Evolutionary conservation across 306 rosid genomes (phyloP), one percentile per base, ranked within the genome.

Genomic region (Heteromeles arbutifolia): DNA sequence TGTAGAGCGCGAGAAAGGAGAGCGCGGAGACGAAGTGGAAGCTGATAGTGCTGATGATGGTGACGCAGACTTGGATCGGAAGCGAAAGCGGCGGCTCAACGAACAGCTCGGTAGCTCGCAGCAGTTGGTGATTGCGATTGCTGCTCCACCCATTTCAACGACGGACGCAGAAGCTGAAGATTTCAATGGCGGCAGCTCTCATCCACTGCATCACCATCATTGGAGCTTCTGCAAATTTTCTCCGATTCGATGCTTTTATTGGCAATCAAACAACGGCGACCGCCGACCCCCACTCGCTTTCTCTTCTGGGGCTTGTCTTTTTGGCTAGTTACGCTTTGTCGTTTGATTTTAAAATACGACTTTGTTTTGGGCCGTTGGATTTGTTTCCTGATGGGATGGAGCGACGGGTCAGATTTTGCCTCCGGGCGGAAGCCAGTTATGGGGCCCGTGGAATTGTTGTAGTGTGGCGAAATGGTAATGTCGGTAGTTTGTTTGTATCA

Each of bases 31-130:
- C 21, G 75, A 58, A 19, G 81, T 21, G 75, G 32, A 24, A 72
- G 72, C 72, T 43, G 72, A 9, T 19, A 80, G 6, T 0, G 76
- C 72, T 52, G 72, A 29, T 25, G 82, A 72, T 76, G 78, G 82
- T 52, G 92, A 91, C 29, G 72, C 77, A 85, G 88, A 81, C 92
- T 90, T 92, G 81, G 89, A 84, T 87, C 80, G 78, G 52, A 92
- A 85, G 97, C 87, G 93, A 93, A 87, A 83, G 86, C 77, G 71
- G 81, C 72, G 72, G 80, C 84, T 84, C 84, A 86, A 87, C 82
- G 75, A 21, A 84, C 67, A 72, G 79, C 29, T 57, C 11, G 86
- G 87, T 52, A 73, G 86, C 77, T 83, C 69, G 69, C 58, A 69
- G 62, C 68, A 75, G 82, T 80, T 64, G 88, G 86, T 67, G 77